Base-by-base conservation (phyloP, 2,329 filamentous ascomycete species). In the Talaromyces sp. region DNA sequence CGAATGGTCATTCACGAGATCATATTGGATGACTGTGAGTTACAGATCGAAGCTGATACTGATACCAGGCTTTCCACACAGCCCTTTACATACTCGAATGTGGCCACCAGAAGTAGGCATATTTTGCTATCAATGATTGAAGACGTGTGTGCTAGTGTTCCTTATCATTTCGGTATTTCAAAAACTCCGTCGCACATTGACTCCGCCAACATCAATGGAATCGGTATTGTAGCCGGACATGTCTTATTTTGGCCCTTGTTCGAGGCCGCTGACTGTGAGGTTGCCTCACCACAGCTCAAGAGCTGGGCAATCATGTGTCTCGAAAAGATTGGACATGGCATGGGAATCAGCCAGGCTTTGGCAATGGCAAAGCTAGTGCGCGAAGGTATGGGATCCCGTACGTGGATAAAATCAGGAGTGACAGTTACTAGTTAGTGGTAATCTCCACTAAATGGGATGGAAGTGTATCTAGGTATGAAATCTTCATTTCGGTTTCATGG, bases 61-160 rank as follows among this genome's bases (percentile, higher is more conserved):
- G 25, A 33, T 35, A 17, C 31, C n/a, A 25, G 19, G 52, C 13
- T 25, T 57, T 33, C 25, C 19, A 22, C 27, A 19, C 11, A 57
- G 25, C 33, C 33, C 17, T 35, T 37, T 33, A 5, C 15, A 5
- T 9, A 57, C 25, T 50, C 60, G 9, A 56, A 54, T 3, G 27
- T 64, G 41, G 58, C 39, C 7, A 37, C 27, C 37, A 65, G 62
- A n/a, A 65, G 61, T 13, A 58, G 56, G n/a, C 25, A 19, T 25
- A 33, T 67, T 56, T 37, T 45, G 27, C 22, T 33, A 13, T 57
- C 63, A 25, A 19, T 68, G 2, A 59, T 62, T 6, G 61, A 64
- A 54, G 67, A 68, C 52, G 66, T 68, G 7, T 66, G 65, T 37
- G 50, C 67, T 27, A 68, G 64, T 60, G 67, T 68, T 13, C 67